Conservation (phyloP, 768 basidiomycete species). For the Trametes elegans region DNA sequence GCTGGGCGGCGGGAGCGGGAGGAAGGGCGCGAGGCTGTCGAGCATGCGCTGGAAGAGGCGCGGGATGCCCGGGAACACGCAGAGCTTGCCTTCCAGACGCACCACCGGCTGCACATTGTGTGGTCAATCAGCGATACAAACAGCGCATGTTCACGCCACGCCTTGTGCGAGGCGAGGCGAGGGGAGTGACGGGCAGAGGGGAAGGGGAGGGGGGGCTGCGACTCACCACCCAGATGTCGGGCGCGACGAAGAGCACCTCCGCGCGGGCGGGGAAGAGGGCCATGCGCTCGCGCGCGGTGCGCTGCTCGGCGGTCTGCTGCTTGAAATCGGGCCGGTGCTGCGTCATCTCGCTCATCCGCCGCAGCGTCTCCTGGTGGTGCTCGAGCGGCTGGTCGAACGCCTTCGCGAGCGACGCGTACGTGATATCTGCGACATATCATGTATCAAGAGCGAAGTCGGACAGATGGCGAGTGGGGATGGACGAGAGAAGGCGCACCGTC, state of each 20-base stretch:
- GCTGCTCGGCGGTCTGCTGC: constrained; percentile 72
- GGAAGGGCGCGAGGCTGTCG: constrained; percentile 63
- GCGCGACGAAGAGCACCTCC: constrained; percentile 76
- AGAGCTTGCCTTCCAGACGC: constrained; percentile 79
- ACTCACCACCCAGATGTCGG: constrained; percentile 85
- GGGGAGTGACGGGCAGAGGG: not conserved
- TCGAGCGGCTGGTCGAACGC: constrained; percentile 72
- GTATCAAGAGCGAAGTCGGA: not conserved
- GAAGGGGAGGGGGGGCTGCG: not conserved
- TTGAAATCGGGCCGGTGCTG: constrained; percentile 53
- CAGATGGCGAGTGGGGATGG: not conserved
- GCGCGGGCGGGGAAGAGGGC: constrained; percentile 80
- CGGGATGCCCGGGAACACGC: constrained; percentile 91
- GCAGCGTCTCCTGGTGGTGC: constrained; percentile 76
- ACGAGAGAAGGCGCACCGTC: constrained; percentile 54
- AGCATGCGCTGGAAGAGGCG: constrained; percentile 81
- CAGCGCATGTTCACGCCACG: no score
- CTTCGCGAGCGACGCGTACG: constrained; percentile 82
- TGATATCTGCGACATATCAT: constrained; percentile 63
- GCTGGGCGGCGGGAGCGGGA: constrained; percentile 74
- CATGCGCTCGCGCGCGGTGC: constrained; percentile 80
- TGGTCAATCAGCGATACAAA: not conserved
- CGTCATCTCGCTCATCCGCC: constrained; percentile 64
- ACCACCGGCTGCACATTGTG: constrained; percentile 67
- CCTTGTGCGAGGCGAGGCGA: no score